Percentiles rank a stretch among this genome's conserved stretches.
These are phyloP conservation scores for Boechera retrofracta DNA, from an alignment of 345 rosid species.

Conservation along the genomic window DNA sequence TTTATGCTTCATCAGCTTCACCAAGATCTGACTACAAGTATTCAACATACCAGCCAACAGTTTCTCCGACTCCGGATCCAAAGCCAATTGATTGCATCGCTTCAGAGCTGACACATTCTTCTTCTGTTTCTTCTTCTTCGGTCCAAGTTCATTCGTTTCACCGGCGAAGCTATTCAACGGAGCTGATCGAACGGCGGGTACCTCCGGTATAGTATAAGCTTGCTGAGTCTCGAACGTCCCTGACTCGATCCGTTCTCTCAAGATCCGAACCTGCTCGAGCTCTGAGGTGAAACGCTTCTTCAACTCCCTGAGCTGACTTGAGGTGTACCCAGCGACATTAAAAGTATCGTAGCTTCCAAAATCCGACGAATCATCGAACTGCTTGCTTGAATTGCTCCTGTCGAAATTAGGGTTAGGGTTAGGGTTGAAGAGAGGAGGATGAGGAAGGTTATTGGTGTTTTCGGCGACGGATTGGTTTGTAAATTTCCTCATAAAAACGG, in stretches of 20 bases:
- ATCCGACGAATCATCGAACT: constrained; percentile 50
- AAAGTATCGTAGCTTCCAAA: constrained; percentile 57
- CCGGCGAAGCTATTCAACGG: constrained; percentile 43
- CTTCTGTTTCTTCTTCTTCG: constrained; percentile 53
- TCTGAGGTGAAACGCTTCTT: constrained; percentile 57
- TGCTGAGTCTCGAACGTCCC: constrained; percentile 44
- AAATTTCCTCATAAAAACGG: constrained; percentile 38
- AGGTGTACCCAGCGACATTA: constrained; percentile 61
- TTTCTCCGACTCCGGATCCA: constrained; percentile 27
- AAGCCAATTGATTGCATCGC: constrained; percentile 41
- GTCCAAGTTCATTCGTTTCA: constrained; percentile 37
- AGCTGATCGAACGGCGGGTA: constrained; percentile 47
- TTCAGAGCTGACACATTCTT: constrained; percentile 54
- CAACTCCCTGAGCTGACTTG: constrained; percentile 58
- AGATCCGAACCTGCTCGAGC: constrained; percentile 68
- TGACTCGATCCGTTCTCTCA: constrained; percentile 58
- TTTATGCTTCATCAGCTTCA: constrained; percentile 74
- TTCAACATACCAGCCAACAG: constrained; percentile 41
- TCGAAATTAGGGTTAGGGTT: constrained; percentile 62
- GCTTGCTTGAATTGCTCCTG: constrained; percentile 28
- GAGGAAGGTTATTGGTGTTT: constrained; percentile 1
- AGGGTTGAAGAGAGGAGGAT: constrained; percentile 42
- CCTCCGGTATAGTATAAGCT: constrained; percentile 10
- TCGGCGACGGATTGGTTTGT: constrained; percentile 37
- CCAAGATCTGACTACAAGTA: constrained; percentile 63